Evolutionary conservation across 495 filamentous ascomycete species (phyloP), one percentile per base, ranked within the genome.

Genomic region (Aspergillus heteromorphus): DNA sequence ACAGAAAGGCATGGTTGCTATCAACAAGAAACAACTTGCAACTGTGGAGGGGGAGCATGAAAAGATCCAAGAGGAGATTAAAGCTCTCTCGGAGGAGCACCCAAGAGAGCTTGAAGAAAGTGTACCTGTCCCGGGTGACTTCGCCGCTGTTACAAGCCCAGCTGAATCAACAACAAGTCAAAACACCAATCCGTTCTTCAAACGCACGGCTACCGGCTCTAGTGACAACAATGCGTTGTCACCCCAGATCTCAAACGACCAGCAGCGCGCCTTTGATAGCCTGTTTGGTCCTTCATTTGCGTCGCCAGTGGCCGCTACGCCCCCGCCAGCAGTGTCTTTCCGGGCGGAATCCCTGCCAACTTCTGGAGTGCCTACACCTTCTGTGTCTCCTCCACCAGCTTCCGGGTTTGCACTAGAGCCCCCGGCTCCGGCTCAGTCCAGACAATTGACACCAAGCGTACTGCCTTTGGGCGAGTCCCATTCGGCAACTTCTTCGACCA

Each of bases 11-110:
- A 71, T 96, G 40, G 93, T 95, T 41, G 90, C 95, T 4, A 97
- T 98, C 71, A 95, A 95, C 73, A 97, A 95, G 74, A 97, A 98
- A 73, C 93, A 98, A 72, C 77, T 97, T 45, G 79, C 87, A 31
- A 96, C 92, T 1, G 86, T 85, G 55, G 95, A 98, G 68, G 81
- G 77, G 27, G 93, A 97, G 62, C 79, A 86, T 14, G 92, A 96
- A 40, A 92, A 88, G 70, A 66, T 93, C 36, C 89, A 91, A 70
- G 70, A 70, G 7, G 91, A 96, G 60, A 86, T 88, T 36, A 84
- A 87, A 25, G 82, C 83, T 23, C 67, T 89, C 31, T 77, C 80
- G 29, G 84, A 77, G 66, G 85, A 84, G 30, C 55, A 60, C 11
- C 45, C 51, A 4, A 45, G 23, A 23, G 54, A 54, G 16, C 27